Evolutionary conservation across 1,284 basidiomycete genomes (phyloP).

Genomic region (Fomitopsis betulina): DNA sequence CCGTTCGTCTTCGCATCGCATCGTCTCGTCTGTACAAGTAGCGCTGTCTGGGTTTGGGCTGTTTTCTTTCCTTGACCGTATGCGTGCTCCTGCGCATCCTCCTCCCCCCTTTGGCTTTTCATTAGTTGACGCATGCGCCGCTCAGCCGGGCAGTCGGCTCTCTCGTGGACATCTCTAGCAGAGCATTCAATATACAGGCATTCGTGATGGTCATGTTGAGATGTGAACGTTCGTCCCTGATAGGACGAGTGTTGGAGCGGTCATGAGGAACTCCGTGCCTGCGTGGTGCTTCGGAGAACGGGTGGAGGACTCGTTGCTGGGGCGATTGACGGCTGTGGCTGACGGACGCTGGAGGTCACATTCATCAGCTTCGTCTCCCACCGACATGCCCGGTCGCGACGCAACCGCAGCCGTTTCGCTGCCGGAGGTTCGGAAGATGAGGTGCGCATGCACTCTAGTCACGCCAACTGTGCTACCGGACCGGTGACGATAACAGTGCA

Average conservation of each 20-base stretch:
- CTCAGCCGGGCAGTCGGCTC: background rate
- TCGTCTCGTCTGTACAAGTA: constrained; percentile 3
- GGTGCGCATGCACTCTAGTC: too few species aligned
- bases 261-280: too few species aligned
- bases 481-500: too few species aligned
- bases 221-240: background rate
- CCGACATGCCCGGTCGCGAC: too few species aligned
- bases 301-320: too few species aligned
- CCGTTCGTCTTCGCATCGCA: background rate
- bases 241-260: background rate
- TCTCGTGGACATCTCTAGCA: background rate
- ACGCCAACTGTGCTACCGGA: too few species aligned
- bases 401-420: too few species aligned
- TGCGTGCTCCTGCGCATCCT: background rate
- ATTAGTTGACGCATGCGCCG: constrained; percentile 2
- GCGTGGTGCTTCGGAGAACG: too few species aligned
- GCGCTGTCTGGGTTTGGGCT: constrained; percentile 7
- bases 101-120: background rate
- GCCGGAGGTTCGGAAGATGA: too few species aligned
- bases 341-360: too few species aligned
- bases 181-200: constrained; percentile 7
- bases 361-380: too few species aligned
- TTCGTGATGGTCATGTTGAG: background rate
- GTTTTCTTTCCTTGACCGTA: constrained; percentile 1
- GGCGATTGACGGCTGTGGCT: too few species aligned